Conservation (phyloP, 2,329 filamentous ascomycete species). For the Fusarium pseudograminearum region DNA sequence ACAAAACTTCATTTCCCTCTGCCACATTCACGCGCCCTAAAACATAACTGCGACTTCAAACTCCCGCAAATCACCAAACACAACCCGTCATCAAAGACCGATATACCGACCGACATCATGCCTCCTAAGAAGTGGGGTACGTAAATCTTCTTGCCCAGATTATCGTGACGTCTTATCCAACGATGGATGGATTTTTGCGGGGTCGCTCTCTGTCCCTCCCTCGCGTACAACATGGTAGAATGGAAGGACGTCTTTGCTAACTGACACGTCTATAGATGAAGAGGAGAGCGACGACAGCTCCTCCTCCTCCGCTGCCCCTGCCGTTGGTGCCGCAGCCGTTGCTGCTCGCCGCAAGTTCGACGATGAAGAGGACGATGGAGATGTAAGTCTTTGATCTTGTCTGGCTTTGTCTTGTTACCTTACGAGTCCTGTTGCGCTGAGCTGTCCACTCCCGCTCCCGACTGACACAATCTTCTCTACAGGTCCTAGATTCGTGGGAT, state of each 20-base stretch:
- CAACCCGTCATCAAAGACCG: neutral
- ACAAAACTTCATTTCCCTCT: conserved; percentile 41
- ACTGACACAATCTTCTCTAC: conserved; percentile 18
- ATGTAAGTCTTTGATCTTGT: conserved; percentile 68
- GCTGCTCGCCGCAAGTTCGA: conserved; percentile 76
- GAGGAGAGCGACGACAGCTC: conserved; percentile 56
- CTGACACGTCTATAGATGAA: conserved; percentile 51
- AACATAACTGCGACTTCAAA: conserved; percentile 6
- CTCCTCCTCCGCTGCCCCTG: conserved; percentile 53
- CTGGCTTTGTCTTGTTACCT: neutral
- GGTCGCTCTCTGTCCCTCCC: conserved; percentile 12
- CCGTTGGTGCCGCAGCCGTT: conserved; percentile 53
- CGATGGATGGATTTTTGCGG: conserved; percentile 30
- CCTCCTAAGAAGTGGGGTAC: conserved; percentile 60
- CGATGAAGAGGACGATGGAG: conserved; percentile 87
- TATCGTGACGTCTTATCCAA: conserved; percentile 21
- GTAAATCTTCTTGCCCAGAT: conserved; percentile 37
- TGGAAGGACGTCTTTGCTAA: conserved; percentile 19
- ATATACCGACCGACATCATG: conserved; percentile 53
- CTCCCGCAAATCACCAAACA: conserved; percentile 27
- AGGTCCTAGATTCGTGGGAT: conserved; percentile 98
- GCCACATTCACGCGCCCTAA: conserved; percentile 20
- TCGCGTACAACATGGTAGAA: neutral
- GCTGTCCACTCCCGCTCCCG: too few relatives aligned
- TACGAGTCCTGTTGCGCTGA: neutral